These are phyloP conservation scores for Lippia alba DNA, from an alignment of 305 asterid species.

Conservation along the genomic window DNA sequence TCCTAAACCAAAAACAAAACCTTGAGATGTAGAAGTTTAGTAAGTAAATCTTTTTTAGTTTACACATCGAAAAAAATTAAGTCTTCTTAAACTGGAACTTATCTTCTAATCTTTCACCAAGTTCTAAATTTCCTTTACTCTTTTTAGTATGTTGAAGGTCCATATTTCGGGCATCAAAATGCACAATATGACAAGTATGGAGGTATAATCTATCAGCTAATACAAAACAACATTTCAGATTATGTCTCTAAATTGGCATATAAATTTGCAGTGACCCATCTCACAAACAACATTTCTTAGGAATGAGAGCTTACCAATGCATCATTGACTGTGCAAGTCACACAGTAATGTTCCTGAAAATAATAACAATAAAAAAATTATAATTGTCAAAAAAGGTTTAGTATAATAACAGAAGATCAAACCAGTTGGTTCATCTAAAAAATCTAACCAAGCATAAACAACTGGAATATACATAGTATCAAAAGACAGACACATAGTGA, in stretches of 20 bases:
- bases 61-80: background rate
- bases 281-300: slow-evolving; percentile 31
- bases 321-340: slow-evolving; percentile 82
- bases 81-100: no score
- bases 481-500: background rate
- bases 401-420: slow-evolving; percentile 9
- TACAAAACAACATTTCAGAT: background rate
- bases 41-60: no score
- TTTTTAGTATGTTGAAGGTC: background rate
- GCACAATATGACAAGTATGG: no score
- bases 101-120: no score
- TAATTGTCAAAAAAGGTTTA: slow-evolving; percentile 12
- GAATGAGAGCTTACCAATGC: slow-evolving; percentile 63
- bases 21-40: background rate
- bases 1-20: background rate
- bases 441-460: slow-evolving; percentile 15
- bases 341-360: slow-evolving; percentile 97
- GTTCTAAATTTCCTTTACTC: background rate
- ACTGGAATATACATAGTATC: background rate
- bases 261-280: background rate
- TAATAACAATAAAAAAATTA: slow-evolving; percentile 17
- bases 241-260: background rate
- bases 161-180: background rate
- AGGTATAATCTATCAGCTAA: no score
- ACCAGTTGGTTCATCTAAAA: slow-evolving; percentile 5